Conservation (phyloP, 257 asterid species). For the Scutellaria galericulata region DNA sequence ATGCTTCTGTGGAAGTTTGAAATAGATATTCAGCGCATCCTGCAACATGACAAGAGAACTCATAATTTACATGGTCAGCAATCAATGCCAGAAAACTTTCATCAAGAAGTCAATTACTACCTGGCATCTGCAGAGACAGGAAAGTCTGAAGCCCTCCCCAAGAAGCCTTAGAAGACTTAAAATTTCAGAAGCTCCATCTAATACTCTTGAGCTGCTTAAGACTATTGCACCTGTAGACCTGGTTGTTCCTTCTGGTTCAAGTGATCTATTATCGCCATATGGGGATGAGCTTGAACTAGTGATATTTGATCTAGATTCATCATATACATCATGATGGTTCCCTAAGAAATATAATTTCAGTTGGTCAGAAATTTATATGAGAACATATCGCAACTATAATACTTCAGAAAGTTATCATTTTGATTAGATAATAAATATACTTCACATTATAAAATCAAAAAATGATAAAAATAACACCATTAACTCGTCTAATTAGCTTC, state of each 20-base stretch:
- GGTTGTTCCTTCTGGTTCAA: constrained; percentile 69
- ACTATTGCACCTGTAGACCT: constrained; percentile 53
- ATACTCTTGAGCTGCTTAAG: constrained; percentile 54
- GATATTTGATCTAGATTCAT: constrained; percentile 67
- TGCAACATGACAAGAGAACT: constrained; percentile 43
- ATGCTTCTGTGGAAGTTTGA: constrained; percentile 83
- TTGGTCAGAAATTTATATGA: constrained; percentile 27
- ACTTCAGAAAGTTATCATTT: neutral
- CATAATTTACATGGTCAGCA: constrained; percentile 8
- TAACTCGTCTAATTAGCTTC: neutral
- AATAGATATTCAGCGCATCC: constrained; percentile 84
- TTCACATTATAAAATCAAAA: constrained; percentile 20
- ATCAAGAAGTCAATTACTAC: constrained; percentile 46
- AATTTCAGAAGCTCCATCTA: constrained; percentile 76
- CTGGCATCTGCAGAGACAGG: constrained; percentile 85
- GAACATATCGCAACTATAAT: neutral
- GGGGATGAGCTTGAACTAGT: constrained; percentile 59
- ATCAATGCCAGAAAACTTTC: constrained; percentile 19
- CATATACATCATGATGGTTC: constrained; percentile 63
- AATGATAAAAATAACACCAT: constrained; percentile 21
- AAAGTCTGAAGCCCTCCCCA: constrained; percentile 93
- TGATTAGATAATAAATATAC: neutral
- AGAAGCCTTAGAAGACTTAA: constrained; percentile 75
- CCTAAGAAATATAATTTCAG: constrained; percentile 51
- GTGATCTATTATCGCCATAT: constrained; percentile 53